phyloP scores from a whole-genome alignment of 768 basidiomycete species.

The Lentinula raphanica region DNA sequence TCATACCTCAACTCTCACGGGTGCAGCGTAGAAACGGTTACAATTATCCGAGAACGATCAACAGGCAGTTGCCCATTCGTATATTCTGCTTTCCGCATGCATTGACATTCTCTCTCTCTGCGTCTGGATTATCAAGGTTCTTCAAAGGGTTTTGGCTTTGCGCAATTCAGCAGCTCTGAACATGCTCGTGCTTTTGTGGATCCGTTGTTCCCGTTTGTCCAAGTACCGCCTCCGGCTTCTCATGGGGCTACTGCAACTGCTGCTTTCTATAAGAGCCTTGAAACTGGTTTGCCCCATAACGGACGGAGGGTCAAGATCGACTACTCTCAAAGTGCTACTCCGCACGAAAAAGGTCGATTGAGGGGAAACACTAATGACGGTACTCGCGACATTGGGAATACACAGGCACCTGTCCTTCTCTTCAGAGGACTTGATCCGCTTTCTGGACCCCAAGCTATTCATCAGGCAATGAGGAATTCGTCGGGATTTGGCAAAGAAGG shows the following conservation, averaged over 20 bases:
- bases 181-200: constrained; percentile 90
- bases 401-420: constrained; percentile 76
- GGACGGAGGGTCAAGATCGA: constrained; percentile 93
- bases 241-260: constrained; percentile 76
- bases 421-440: constrained; percentile 88
- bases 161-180: constrained; percentile 81
- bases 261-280: constrained; percentile 69
- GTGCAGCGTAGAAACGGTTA: constrained; percentile 79
- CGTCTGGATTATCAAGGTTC: constrained; percentile 72
- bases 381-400: constrained; percentile 89
- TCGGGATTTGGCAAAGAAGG: constrained; percentile 75
- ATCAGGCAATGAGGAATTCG: constrained; percentile 76
- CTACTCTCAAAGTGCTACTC: constrained; percentile 82
- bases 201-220: constrained; percentile 84
- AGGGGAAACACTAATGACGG: constrained; percentile 83
- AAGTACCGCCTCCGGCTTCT: constrained; percentile 87
- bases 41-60: constrained; percentile 94
- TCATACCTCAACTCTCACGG: constrained; percentile 67
- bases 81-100: constrained; percentile 55
- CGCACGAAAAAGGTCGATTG: constrained; percentile 58
- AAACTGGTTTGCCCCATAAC: constrained; percentile 63
- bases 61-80: constrained; percentile 91
- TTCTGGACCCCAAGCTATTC: constrained; percentile 83
- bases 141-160: constrained; percentile 96
- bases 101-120: constrained; percentile 70